Evolutionary conservation across 768 basidiomycete genomes (phyloP), one percentile per base, ranked within the genome.

Genomic region (Scleroderma bovista): DNA sequence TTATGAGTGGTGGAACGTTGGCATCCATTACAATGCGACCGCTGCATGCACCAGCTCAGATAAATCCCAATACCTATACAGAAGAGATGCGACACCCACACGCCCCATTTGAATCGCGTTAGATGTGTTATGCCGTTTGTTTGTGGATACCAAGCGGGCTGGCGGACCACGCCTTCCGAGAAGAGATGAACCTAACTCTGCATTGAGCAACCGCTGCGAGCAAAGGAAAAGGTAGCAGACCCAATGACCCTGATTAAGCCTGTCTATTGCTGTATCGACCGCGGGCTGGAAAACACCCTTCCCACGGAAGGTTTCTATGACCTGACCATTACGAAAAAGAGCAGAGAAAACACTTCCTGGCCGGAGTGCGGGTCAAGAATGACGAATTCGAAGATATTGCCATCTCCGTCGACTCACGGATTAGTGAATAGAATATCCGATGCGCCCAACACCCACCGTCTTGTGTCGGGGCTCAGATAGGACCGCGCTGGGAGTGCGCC

Each of bases 381-480:
- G 12, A 39, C 38, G 20, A 15, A 2, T 39, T 15, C 29, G 16
- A 50, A 11, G 33, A 41, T 15, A 53, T 37, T 33, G 52, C 46
- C n/a, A 53, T 47, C n/a, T 24, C 43, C 31, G 20, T 16, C 11
- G 17, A 68, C 85, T 72, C 62, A 91, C 85, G 86, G 83, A 68
- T 93, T 95, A 5, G 90, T 96, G 67, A 96, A 97, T 75, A 95
- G 85, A 62, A 97, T 83, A 50, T 98, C 94, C 7, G 88, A 85
- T 10, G 92, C 92, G 32, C 94, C 94, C 20, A 96, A 77, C 5
- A 90, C 84, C 93, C 94, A 98, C 44, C 94, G 77, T n/a, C 74
- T 87, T 45, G 75, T 80, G 26, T 72, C 69, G 10, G 85, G 67
- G 46, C 69, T 69, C 20, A 84, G 68, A 62, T 84, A 90, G 54